Conservation (phyloP, 148 eudicot species). For the Cornus controversa region DNA sequence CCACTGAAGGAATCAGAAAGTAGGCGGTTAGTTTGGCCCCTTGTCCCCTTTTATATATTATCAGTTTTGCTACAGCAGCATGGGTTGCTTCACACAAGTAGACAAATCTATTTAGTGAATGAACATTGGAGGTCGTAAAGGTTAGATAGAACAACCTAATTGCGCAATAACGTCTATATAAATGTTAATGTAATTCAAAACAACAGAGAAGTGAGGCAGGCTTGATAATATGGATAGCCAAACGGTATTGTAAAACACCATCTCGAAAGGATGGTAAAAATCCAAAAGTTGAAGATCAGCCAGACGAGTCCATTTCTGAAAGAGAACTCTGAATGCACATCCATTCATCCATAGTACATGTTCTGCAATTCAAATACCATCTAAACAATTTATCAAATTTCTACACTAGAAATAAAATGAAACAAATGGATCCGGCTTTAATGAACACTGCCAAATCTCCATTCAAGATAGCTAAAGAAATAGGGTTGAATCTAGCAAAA, state of each 20-base stretch:
- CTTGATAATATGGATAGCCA: no score
- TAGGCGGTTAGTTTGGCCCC: background rate
- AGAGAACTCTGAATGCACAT: no score
- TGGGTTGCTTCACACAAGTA: background rate
- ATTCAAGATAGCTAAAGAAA: background rate
- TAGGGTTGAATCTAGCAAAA: background rate
- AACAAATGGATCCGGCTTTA: background rate
- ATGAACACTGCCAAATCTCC: background rate
- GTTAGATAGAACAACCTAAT: background rate
- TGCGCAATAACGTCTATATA: background rate
- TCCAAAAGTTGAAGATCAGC: no score
- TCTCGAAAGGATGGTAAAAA: no score
- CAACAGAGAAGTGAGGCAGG: background rate
- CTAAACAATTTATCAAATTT: no score
- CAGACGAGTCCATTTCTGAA: no score
- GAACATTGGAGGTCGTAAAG: background rate
- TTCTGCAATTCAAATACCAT: no score
- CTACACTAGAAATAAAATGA: no score
- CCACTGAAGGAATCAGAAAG: background rate
- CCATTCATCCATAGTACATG: no score
- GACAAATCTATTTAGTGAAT: background rate
- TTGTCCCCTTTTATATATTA: background rate
- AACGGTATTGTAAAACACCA: no score
- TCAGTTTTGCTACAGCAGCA: background rate
- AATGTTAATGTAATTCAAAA: no score